A percentile compares a stretch with the other conserved stretches of the same genome.
These are phyloP conservation scores for Mycosarcoma maydis DNA, from an alignment of 1,284 basidiomycete species.

Conservation along the genomic window DNA sequence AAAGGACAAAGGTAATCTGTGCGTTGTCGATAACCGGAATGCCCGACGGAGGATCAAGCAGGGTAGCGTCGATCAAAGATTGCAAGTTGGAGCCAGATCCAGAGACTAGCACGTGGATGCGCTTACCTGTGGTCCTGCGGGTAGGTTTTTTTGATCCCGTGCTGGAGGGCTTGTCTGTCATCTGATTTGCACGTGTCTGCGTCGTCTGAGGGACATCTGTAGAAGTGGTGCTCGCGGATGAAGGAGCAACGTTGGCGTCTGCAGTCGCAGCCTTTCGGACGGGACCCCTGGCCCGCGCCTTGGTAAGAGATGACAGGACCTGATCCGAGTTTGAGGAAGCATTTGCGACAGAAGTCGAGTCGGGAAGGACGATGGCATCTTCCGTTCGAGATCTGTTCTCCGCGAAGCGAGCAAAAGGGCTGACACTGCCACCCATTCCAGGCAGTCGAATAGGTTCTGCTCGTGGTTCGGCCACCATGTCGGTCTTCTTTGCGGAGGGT, in stretches of 20 bases:
- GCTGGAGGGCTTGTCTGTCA: slow-evolving; percentile 2
- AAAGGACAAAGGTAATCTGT: slow-evolving; percentile 83
- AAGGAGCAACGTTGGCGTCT: slow-evolving; percentile 8
- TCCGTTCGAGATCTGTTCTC: slow-evolving; percentile 20
- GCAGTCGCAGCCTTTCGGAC: slow-evolving; percentile 12
- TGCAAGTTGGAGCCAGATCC: slow-evolving; percentile 83
- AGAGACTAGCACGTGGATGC: slow-evolving; percentile 64
- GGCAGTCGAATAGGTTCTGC: slow-evolving; percentile 44
- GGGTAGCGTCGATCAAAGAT: slow-evolving; percentile 89
- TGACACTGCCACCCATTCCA: slow-evolving; percentile 40
- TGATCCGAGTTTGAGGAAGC: slow-evolving; percentile 10
- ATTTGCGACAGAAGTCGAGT: background rate
- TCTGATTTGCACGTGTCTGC: background rate
- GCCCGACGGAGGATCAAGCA: slow-evolving; percentile 70
- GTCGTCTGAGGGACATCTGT: slow-evolving; percentile 2
- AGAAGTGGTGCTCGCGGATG: background rate
- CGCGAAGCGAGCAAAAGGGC: slow-evolving; percentile 34
- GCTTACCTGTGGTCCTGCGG: slow-evolving; percentile 52
- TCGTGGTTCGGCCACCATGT: slow-evolving; percentile 25
- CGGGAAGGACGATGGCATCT: slow-evolving; percentile 11
- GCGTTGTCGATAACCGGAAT: slow-evolving; percentile 68
- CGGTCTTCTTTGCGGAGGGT: slow-evolving; percentile 25
- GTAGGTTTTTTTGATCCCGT: slow-evolving; percentile 17
- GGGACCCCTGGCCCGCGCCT: slow-evolving; percentile 26
- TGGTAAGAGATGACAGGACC: slow-evolving; percentile 31